Evolutionary conservation across 352 stramenopile species (phyloP).

Genomic region (Globisporangium irregulare): DNA sequence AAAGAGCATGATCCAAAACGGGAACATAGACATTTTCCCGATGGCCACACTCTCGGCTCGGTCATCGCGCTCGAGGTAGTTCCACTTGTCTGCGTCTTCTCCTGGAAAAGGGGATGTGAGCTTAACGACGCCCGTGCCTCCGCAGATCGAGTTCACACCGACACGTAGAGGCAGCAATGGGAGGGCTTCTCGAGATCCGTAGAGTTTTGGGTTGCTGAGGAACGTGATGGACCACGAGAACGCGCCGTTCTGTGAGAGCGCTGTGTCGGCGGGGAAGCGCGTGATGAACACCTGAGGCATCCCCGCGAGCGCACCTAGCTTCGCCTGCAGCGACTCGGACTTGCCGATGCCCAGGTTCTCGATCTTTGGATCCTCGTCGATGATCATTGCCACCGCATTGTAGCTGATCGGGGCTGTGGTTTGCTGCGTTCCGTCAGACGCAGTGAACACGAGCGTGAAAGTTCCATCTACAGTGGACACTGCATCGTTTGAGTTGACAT

Average conservation of each 20-base stretch:
- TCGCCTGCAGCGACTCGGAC: conserved; percentile 55
- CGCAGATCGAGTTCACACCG: conserved; percentile 38
- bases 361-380: conserved; percentile 47
- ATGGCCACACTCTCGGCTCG: conserved; percentile 18
- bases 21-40: conserved; percentile 52
- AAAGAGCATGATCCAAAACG: conserved; percentile 80
- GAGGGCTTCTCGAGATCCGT: background rate
- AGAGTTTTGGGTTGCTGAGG: conserved; percentile 31
- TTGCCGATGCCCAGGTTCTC: conserved; percentile 35
- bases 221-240: conserved; percentile 78
- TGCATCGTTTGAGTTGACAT: conserved; percentile 34
- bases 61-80: conserved; percentile 30
- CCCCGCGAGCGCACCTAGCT: conserved; percentile 32
- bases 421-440: conserved; percentile 19
- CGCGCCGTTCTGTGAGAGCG: conserved; percentile 33
- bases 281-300: conserved; percentile 49
- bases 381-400: conserved; percentile 54
- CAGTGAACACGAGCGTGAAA: conserved; percentile 43
- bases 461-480: conserved; percentile 30
- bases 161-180: conserved; percentile 24
- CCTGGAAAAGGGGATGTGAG: conserved; percentile 31
- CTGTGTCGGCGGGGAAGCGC: conserved; percentile 29
- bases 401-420: conserved; percentile 37
- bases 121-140: conserved; percentile 24
- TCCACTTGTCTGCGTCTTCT: conserved; percentile 38